Base-by-base conservation (phyloP, 1,139 yeast genomes). In the Petasospora rhodanensis region DNA sequence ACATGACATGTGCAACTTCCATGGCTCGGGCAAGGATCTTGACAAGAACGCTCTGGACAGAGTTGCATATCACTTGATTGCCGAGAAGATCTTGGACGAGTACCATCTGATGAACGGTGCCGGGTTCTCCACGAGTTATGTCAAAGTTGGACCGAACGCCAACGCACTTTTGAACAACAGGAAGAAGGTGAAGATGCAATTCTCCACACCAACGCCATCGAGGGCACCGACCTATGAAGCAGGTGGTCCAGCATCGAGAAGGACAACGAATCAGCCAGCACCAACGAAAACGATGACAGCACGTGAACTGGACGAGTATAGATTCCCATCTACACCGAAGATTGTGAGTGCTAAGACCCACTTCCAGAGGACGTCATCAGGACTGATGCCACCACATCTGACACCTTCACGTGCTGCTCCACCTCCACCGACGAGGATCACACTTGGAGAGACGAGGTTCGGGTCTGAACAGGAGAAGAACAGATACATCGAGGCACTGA, bases 41-140 rank as follows among this genome's bases (percentile, higher is more conserved):
- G 73, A 74, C 20, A 78, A 77, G 43, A 72, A 78, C 4, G 87
- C 81, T 24, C 68, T 84, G 17, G 96, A 87, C 55, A 65, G 97
- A 43, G 73, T 91, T 7, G 82, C 87, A 44, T 87, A 85, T 51
- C 81, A 80, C 44, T 60, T 91, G 44, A 68, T 85, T 13, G 72
- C 83, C 18, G 78, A 78, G 42, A 73, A 75, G n/a, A 71, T 79
- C 18, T 58, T 91, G 22, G 68, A 68, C 36, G 96, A 89, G 55
- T 82, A 79, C 51, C 74, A 85, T 9, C 66, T 79, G 6, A 73
- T 78, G 70, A 82, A 76, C 45, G 71, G 68, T 14, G 73, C 77
- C n/a, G 93, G 95, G 0, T 87, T 82, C 62, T 85, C 95, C 0
- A 67, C 81, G 6, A 80, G 84, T 38, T 89, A 87, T 49, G 73